phyloP scores from a whole-genome alignment of 2,329 filamentous ascomycete genomes.

The Kalmusia sp. region DNA sequence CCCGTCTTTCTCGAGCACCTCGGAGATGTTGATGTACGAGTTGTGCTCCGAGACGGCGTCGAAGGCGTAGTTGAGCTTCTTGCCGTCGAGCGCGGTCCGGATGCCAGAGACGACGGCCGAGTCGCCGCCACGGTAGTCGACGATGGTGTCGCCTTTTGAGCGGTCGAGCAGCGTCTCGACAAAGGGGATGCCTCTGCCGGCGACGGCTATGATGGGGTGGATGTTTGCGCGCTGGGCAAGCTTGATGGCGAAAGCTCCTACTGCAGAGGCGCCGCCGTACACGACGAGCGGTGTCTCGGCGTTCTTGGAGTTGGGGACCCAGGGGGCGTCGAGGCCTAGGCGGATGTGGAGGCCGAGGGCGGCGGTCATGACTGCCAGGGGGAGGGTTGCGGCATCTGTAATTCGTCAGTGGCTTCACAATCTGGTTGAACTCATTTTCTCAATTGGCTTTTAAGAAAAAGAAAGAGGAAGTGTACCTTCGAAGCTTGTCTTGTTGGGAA shows the following conservation, averaged over 20 bases:
- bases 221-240: constrained; percentile 43
- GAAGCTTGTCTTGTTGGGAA: constrained; percentile 33
- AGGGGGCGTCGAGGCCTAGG: constrained; percentile 49
- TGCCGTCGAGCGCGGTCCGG: constrained; percentile 50
- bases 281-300: constrained; percentile 34
- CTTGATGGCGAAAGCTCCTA: constrained; percentile 46
- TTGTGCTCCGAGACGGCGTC: constrained; percentile 64
- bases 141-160: constrained; percentile 35
- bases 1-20: constrained; percentile 43
- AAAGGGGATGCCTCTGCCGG: constrained; percentile 31
- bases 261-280: constrained; percentile 46
- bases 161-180: constrained; percentile 38
- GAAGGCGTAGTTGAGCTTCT: constrained; percentile 58
- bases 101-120: constrained; percentile 50
- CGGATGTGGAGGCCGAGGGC: constrained; percentile 50
- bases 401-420: too few species aligned
- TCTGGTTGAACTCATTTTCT: not conserved
- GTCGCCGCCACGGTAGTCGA: constrained; percentile 61
- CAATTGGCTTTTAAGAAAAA: not conserved
- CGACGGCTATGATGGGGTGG: constrained; percentile 34
- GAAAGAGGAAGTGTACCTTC: constrained; percentile 9
- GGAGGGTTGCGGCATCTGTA: constrained; percentile 49
- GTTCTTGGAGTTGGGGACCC: constrained; percentile 19
- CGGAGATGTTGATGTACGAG: constrained; percentile 39
- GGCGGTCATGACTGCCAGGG: constrained; percentile 52